Conservation (phyloP, 768 basidiomycete genomes). For the Lactifluus rugatus region DNA sequence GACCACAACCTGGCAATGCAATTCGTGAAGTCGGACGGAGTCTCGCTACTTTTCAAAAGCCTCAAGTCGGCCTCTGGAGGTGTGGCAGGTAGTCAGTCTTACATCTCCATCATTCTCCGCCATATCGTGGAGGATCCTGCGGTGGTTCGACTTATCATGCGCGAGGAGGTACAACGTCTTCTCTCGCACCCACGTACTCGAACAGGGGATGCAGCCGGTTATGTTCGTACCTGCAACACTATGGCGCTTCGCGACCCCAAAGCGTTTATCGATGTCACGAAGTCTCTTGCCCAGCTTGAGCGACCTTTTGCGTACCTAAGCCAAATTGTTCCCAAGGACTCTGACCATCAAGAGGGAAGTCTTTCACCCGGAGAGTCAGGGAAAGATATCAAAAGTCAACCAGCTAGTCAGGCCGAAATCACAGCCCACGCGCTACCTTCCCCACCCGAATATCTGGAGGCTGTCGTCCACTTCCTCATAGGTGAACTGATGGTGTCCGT, state of each 20-base stretch:
- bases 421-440: conserved; percentile 19
- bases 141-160: conserved; percentile 63
- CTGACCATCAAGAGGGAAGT: background rate
- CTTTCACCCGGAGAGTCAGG: conserved; percentile 9
- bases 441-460: conserved; percentile 42
- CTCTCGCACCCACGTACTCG: conserved; percentile 64
- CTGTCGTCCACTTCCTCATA: conserved; percentile 60
- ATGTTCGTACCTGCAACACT: conserved; percentile 65
- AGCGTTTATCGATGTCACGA: conserved; percentile 65
- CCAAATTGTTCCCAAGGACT: conserved; percentile 25
- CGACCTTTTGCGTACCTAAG: conserved; percentile 39
- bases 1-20: conserved; percentile 53
- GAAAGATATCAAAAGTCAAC: conserved; percentile 19
- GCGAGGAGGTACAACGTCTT: conserved; percentile 72
- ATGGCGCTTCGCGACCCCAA: conserved; percentile 75
- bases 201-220: conserved; percentile 57
- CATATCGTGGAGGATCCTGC: conserved; percentile 77
- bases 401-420: conserved; percentile 17
- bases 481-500: conserved; percentile 56
- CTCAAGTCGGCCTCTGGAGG: conserved; percentile 48
- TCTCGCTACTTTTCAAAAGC: conserved; percentile 54
- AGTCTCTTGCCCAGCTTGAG: conserved; percentile 61
- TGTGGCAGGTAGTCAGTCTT: conserved; percentile 59
- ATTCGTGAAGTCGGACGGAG: conserved; percentile 60
- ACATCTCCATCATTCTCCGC: conserved; percentile 81